Conservation (phyloP, 1,284 basidiomycete genomes). For the Ceratobasidium sp. region DNA sequence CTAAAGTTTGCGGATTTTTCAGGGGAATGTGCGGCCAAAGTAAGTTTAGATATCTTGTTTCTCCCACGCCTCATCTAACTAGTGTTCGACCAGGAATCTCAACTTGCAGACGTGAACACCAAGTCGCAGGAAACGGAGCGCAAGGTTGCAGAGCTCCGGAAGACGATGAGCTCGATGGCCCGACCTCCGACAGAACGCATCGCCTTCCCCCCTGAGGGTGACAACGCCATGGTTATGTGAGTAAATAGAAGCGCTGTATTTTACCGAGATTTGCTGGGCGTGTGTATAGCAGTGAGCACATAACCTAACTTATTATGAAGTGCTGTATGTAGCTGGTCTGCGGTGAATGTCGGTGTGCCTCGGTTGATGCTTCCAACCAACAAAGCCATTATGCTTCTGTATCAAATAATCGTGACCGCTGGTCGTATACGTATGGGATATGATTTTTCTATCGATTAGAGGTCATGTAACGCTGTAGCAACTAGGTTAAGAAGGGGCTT, state of each 20-base stretch:
- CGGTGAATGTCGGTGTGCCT: no score
- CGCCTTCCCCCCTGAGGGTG: background rate
- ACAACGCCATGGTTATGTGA: background rate
- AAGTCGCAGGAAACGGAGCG: constrained; percentile 28
- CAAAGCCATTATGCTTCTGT: no score
- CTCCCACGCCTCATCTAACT: background rate
- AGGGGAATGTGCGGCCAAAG: constrained; percentile 77
- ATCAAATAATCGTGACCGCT: no score
- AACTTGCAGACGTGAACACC: constrained; percentile 28
- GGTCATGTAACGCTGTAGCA: no score
- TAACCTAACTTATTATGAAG: no score
- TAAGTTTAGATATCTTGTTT: constrained; percentile 1
- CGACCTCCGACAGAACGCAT: constrained; percentile 29
- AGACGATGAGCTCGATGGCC: constrained; percentile 19
- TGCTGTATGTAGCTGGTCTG: no score
- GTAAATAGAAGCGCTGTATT: background rate
- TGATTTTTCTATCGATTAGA: no score
- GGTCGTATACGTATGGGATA: no score
- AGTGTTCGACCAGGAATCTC: constrained; percentile 9
- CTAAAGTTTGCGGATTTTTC: constrained; percentile 77
- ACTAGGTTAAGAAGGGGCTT: no score
- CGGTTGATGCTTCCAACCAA: no score
- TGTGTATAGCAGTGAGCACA: no score
- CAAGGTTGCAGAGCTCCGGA: constrained; percentile 32
- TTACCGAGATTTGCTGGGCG: no score